These are phyloP conservation scores for Sarocladium kiliense DNA, from an alignment of 2,329 filamentous ascomycete genomes.

Conservation along the genomic window DNA sequence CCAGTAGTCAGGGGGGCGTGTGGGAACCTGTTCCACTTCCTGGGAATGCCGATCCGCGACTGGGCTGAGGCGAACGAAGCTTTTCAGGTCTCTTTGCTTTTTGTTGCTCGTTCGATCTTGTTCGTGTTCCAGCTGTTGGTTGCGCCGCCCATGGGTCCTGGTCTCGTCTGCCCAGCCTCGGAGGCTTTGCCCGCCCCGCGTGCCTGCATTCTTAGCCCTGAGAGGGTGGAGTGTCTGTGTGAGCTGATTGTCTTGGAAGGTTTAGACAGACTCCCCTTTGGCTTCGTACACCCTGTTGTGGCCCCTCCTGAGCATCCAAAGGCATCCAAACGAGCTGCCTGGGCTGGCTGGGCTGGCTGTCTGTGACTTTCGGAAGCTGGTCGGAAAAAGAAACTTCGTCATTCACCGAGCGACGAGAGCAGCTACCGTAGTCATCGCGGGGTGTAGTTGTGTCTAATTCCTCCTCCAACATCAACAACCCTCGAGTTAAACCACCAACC, in stretches of 20 bases:
- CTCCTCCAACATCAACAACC: not conserved
- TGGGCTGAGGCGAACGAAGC: not conserved
- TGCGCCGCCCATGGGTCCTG: too few relatives aligned
- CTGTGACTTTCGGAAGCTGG: not conserved
- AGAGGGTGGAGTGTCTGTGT: not conserved
- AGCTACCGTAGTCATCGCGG: not conserved
- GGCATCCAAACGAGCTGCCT: too few relatives aligned
- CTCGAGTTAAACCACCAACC: too few relatives aligned
- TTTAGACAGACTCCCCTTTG: not conserved
- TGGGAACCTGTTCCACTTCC: not conserved
- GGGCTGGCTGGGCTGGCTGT: too few relatives aligned
- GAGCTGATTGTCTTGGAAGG: not conserved
- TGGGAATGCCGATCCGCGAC: constrained; percentile 1
- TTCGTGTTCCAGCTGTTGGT: not conserved
- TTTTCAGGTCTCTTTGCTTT: not conserved
- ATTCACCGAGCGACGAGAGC: not conserved
- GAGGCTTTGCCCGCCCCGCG: not conserved
- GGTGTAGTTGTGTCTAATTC: not conserved
- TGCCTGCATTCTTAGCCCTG: not conserved
- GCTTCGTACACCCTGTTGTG: too few relatives aligned
- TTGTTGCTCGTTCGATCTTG: not conserved
- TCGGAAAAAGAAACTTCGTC: constrained; percentile 5
- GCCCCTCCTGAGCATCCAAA: not conserved
- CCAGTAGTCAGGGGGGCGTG: constrained; percentile 4
- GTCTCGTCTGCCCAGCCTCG: not conserved